Evolutionary conservation across 2,329 filamentous ascomycete species (phyloP), one percentile per base, ranked within the genome.

Genomic region (Hymenoscyphus occultus): DNA sequence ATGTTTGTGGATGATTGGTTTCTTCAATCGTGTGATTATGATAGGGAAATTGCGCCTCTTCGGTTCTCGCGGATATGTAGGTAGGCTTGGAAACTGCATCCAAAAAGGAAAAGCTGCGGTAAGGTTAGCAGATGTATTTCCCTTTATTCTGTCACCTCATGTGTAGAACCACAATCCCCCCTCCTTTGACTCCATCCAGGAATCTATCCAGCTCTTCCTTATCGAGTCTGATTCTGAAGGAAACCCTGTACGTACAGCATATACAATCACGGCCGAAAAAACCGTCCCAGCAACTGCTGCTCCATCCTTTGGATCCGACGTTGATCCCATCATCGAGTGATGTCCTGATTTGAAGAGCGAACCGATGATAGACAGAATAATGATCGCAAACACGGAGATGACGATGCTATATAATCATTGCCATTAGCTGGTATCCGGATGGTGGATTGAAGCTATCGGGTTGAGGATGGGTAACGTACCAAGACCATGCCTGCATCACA

Each of bases 401-500:
- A 93, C 80, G 76, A 89, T 90, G 84, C 94, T 97, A 71, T 69
- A 71, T n/a, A 60, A 14, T n/a, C 22, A 12, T 16, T 32, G 31
- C 19, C 63, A 56, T 62, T 65, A 31, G 57, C 13, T 31, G 45
- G 56, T 31, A 9, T 39, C 28, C 65, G 54, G 70, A 42, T 14
- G 59, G 48, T 42, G 51, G 28, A 48, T 39, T 61, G 35, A 35
- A 60, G 16, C 5, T 51, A n/a, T 51, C 12, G 45, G 45, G 1
- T 60, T 56, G 56, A 59, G 59, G 59, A 56, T 61, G 64, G 65
- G 64, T 59, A 65, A 78, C 87, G 76, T 83, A 97, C 93, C 93
- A 97, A 82, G 89, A 92, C 93, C 93, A 97, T 75, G 93, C 94
- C 81, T 96, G 93, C 81, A 93, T 86, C 71, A 92, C 89, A 76